Conservation (phyloP, 805 yeast genomes). For the Starmerella sirachaensis region DNA sequence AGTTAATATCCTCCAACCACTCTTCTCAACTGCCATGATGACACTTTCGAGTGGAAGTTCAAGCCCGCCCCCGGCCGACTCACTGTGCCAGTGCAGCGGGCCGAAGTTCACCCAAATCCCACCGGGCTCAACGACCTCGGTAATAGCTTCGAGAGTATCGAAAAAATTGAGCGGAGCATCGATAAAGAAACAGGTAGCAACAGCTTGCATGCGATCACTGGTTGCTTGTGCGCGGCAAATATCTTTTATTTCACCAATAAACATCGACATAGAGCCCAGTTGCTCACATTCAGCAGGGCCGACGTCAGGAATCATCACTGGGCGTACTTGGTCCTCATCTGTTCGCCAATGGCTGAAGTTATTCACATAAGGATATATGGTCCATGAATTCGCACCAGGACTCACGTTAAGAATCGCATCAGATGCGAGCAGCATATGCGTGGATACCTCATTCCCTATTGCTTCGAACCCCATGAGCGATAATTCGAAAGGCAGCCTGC, state of each 20-base stretch:
- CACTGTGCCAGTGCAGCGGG: conserved; percentile 63
- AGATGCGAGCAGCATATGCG: conserved; percentile 59
- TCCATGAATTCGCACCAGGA: conserved; percentile 8
- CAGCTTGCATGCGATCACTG: conserved; percentile 26
- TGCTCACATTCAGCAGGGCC: conserved; percentile 17
- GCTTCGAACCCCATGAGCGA: conserved; percentile 37
- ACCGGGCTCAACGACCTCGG: conserved; percentile 34
- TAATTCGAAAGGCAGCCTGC: conserved; percentile 65
- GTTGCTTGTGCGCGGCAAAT: conserved; percentile 43
- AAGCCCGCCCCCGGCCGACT: conserved; percentile 31
- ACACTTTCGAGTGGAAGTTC: conserved; percentile 51
- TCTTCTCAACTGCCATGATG: conserved; percentile 32
- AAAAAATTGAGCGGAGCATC: conserved; percentile 83
- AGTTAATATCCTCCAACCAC: conserved; percentile 43
- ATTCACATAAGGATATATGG: conserved; percentile 39
- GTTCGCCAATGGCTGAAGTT: conserved; percentile 53
- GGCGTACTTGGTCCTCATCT: conserved; percentile 41
- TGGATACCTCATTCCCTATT: conserved; percentile 69
- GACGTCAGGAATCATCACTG: conserved; percentile 31
- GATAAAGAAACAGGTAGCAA: conserved; percentile 54
- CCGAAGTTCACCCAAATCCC: conserved; percentile 75
- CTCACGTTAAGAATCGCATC: conserved; percentile 24
- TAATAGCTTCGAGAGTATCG: conserved; percentile 57
- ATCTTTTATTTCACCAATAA: conserved; percentile 62
- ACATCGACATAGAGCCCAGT: conserved; percentile 45